These are phyloP conservation scores for Blepharisma stoltei DNA, from an alignment of 73 alveolate species.

Conservation along the genomic window DNA sequence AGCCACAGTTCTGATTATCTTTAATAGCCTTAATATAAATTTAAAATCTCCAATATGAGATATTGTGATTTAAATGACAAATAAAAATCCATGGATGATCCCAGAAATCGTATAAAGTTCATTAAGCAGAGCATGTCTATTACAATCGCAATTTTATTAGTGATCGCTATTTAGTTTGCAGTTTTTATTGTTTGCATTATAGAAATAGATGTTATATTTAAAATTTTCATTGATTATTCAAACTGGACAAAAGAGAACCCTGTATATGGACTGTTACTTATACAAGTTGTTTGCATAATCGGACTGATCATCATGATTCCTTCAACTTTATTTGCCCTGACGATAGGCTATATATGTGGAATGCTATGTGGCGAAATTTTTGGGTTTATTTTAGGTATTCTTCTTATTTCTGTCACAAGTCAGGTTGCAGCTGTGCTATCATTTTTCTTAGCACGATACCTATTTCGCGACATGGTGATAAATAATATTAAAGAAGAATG, in stretches of 20 bases:
- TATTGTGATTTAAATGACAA: no score
- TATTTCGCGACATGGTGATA: not conserved
- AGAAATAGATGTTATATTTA: not conserved
- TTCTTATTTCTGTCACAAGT: not conserved
- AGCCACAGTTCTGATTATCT: no score
- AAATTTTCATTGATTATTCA: not conserved
- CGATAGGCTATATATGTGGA: not conserved
- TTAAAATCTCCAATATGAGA: no score
- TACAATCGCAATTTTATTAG: not conserved
- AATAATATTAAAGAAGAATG: not conserved
- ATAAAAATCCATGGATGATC: no score
- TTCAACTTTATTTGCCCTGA: not conserved
- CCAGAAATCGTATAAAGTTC: no score
- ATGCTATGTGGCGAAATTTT: slow-evolving; percentile 12
- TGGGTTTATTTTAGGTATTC: slow-evolving; percentile 3
- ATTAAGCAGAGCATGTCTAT: no score
- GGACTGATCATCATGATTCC: slow-evolving; percentile 25
- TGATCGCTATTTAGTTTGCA: not conserved
- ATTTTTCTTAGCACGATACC: slow-evolving; percentile 20
- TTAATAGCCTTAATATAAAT: no score
- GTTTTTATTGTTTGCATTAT: not conserved
- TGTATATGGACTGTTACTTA: slow-evolving; percentile 7
- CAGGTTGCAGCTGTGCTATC: not conserved
- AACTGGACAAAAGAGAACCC: slow-evolving; percentile 20
- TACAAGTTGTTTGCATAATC: not conserved